These are phyloP conservation scores for Hypoxylon crocopeplum DNA, from an alignment of 495 filamentous ascomycete genomes.

Conservation along the genomic window DNA sequence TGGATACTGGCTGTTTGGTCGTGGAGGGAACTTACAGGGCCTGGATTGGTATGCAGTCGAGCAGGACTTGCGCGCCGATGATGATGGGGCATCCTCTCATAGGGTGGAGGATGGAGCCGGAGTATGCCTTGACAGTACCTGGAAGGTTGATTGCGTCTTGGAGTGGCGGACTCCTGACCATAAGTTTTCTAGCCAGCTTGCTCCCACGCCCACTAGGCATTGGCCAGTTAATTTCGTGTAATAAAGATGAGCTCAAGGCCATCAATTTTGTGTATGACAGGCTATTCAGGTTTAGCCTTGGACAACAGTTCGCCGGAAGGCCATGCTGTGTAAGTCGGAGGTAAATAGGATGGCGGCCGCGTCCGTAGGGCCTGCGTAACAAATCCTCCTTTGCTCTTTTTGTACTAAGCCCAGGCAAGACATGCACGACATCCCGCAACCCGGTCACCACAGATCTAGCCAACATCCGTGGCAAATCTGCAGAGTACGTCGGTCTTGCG, in stretches of 20 bases:
- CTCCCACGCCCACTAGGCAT: not conserved
- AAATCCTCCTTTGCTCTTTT: conserved; percentile 15
- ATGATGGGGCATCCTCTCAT: conserved; percentile 42
- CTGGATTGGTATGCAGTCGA: conserved; percentile 38
- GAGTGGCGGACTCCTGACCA: conserved; percentile 31
- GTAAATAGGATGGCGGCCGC: conserved; percentile 30
- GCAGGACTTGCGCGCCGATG: conserved; percentile 34
- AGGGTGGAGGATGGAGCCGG: conserved; percentile 36
- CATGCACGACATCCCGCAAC: conserved; percentile 35
- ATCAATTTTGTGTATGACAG: conserved; percentile 1
- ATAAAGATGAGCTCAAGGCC: conserved; percentile 1
- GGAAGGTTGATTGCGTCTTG: conserved; percentile 34
- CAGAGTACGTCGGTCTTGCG: conserved; percentile 3
- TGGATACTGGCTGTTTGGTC: conserved; percentile 30
- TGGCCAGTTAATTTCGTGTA: conserved; percentile 10
- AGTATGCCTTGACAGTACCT: conserved; percentile 35
- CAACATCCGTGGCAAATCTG: conserved; percentile 29
- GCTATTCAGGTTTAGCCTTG: conserved; percentile 14
- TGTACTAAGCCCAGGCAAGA: conserved; percentile 29
- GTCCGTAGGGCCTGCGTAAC: conserved; percentile 33
- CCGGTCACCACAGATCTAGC: conserved; percentile 31
- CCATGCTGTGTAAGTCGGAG: conserved; percentile 37
- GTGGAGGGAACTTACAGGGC: conserved; percentile 27
- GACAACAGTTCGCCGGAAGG: conserved; percentile 24
- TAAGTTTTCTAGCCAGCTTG: conserved; percentile 17